Percentiles rank a stretch among this genome's conserved stretches.
These are phyloP conservation scores for Metahyphopichia silvanorum DNA, from an alignment of 805 yeast species.

Conservation along the genomic window DNA sequence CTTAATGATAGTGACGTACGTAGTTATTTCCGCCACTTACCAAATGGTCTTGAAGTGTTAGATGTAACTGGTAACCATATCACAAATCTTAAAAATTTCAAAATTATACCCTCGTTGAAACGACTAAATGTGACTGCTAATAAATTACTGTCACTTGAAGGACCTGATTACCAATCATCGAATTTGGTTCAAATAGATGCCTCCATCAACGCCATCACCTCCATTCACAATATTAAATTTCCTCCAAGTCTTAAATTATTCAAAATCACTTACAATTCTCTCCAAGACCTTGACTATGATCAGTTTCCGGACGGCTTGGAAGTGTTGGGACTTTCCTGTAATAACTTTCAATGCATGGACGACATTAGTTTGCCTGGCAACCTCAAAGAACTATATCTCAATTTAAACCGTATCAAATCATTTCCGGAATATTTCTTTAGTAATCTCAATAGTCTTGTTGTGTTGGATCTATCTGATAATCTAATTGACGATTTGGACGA, in stretches of 20 bases:
- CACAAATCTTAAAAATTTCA: constrained; percentile 8
- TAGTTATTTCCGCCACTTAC: constrained; percentile 1
- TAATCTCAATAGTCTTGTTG: constrained; percentile 5
- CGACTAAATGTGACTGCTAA: constrained; percentile 12
- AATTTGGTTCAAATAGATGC: constrained; percentile 11
- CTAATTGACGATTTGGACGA: constrained; percentile 20
- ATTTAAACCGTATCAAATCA: constrained; percentile 10
- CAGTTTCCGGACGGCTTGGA: constrained; percentile 10
- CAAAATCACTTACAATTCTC: constrained; percentile 11
- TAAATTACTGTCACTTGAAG: constrained; percentile 8
- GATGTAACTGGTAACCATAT: constrained; percentile 15
- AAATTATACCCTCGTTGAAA: constrained; percentile 10
- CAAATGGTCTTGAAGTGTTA: constrained; percentile 5
- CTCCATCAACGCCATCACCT: constrained; percentile 10
- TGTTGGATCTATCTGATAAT: constrained; percentile 13
- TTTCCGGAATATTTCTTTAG: constrained; percentile 12
- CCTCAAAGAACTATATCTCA: constrained; percentile 11
- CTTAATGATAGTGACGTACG: constrained; percentile 5
- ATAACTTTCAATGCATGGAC: constrained; percentile 8
- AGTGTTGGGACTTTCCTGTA: constrained; percentile 12
- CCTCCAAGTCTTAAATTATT: constrained; percentile 8
- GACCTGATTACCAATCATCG: constrained; percentile 7
- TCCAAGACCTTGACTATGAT: constrained; percentile 4
- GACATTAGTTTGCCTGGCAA: constrained; percentile 9
- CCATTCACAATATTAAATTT: constrained; percentile 7